phyloP scores from a whole-genome alignment of 2,329 filamentous ascomycete species.

The Metarhizium guizhouense region DNA sequence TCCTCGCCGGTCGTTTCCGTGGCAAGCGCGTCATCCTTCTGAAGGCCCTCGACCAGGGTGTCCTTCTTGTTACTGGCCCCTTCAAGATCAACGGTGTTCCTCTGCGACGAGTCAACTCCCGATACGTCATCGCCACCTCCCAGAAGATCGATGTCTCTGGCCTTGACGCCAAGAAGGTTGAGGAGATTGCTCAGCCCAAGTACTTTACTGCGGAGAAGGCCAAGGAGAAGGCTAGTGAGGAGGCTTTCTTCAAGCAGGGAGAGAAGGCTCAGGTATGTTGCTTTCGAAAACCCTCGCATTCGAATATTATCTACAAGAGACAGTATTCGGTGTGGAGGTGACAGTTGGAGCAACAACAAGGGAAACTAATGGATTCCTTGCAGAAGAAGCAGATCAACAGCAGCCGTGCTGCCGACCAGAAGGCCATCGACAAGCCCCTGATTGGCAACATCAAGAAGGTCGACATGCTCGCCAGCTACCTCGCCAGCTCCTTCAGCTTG shows the following conservation, averaged over 20 bases:
- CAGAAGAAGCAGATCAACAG: slow-evolving; percentile 96
- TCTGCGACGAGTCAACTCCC: slow-evolving; percentile 85
- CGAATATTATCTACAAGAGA: too few relatives aligned
- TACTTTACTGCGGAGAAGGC: slow-evolving; percentile 97
- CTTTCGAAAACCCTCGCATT: background rate
- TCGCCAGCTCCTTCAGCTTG: slow-evolving; percentile 93
- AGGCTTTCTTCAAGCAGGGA: slow-evolving; percentile 99
- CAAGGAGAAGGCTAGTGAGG: slow-evolving; percentile 92
- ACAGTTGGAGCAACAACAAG: background rate
- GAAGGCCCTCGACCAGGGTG: slow-evolving; percentile 94
- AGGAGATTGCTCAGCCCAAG: slow-evolving; percentile 63
- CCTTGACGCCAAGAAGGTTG: slow-evolving; percentile 84
- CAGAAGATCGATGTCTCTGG: slow-evolving; percentile 76
- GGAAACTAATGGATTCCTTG: slow-evolving; percentile 21
- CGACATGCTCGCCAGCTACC: slow-evolving; percentile 86
- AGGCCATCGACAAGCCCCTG: slow-evolving; percentile 94
- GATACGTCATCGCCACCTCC: slow-evolving; percentile 88
- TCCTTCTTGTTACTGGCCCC: slow-evolving; percentile 96
- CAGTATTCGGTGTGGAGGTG: too few relatives aligned
- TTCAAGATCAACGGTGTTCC: slow-evolving; percentile 99
- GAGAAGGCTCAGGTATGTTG: slow-evolving; percentile 87
- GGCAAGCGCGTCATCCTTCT: slow-evolving; percentile 99
- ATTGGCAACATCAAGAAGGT: slow-evolving; percentile 98
- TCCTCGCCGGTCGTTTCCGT: slow-evolving; percentile 98
- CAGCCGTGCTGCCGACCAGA: slow-evolving; percentile 93